phyloP scores from a whole-genome alignment of 116 monocot species.

The Cymodocea nodosa region DNA sequence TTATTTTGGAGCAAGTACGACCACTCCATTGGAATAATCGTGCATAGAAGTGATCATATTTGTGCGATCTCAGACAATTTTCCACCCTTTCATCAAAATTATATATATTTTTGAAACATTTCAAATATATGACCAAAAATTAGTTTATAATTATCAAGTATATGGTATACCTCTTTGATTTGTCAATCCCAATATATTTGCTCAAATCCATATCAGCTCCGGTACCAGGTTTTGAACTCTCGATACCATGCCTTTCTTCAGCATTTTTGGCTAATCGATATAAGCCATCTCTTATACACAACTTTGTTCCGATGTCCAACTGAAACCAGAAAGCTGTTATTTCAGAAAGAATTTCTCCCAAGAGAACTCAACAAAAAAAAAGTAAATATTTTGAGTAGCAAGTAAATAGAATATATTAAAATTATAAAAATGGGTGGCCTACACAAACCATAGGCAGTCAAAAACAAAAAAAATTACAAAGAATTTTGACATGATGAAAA shows the following conservation, averaged over 20 bases:
- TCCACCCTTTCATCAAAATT: too few relatives aligned
- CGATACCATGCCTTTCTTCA: conserved; percentile 35
- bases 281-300: conserved; percentile 68
- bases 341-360: too few relatives aligned
- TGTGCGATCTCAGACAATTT: too few relatives aligned
- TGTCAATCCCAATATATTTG: conserved; percentile 13
- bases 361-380: not conserved
- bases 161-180: conserved; percentile 36
- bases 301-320: conserved; percentile 53
- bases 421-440: too few relatives aligned
- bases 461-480: not conserved
- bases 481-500: not conserved
- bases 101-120: too few relatives aligned
- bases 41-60: too few relatives aligned
- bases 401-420: too few relatives aligned
- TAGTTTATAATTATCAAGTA: not conserved
- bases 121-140: too few relatives aligned
- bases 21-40: too few relatives aligned
- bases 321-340: conserved; percentile 22
- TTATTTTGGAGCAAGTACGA: too few relatives aligned
- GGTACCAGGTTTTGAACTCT: conserved; percentile 6
- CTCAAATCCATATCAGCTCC: conserved; percentile 7
- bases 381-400: too few relatives aligned
- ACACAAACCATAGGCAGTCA: too few relatives aligned
- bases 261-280: conserved; percentile 77